Evolutionary conservation across 208 protist species (phyloP).

Genomic region (Angomonas deanei): DNA sequence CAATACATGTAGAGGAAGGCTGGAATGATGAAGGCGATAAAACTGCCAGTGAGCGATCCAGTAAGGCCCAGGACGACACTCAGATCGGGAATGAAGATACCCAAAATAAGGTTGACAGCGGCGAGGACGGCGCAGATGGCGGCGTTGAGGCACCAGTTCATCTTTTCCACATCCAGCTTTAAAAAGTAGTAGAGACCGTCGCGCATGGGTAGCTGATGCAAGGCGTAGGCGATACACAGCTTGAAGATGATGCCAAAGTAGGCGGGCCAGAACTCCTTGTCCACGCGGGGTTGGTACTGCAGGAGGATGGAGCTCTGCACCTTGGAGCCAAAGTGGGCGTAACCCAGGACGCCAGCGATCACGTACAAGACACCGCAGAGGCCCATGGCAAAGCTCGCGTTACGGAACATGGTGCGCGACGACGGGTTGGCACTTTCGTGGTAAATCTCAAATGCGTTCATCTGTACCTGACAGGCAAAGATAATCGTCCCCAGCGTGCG

Average conservation of each 20-base stretch:
- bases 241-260: constrained; percentile 70
- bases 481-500: constrained; percentile 35
- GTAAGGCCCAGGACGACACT: constrained; percentile 70
- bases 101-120: constrained; percentile 29
- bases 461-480: constrained; percentile 60
- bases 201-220: constrained; percentile 54
- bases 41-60: constrained; percentile 39
- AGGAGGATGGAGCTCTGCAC: constrained; percentile 46
- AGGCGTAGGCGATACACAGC: constrained; percentile 58
- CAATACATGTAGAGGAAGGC: constrained; percentile 58
- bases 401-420: constrained; percentile 31
- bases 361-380: constrained; percentile 53
- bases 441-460: constrained; percentile 57
- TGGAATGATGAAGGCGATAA: constrained; percentile 71
- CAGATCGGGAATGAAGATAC: constrained; percentile 59
- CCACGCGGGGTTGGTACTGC: constrained; percentile 50
- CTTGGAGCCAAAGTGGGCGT: constrained; percentile 48
- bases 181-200: constrained; percentile 56
- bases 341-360: constrained; percentile 69
- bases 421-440: constrained; percentile 36
- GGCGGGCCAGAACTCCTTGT: constrained; percentile 36
- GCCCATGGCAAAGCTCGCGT: constrained; percentile 23
- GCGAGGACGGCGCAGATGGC: constrained; percentile 23
- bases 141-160: constrained; percentile 52
- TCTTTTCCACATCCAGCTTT: constrained; percentile 31